Base-by-base conservation (phyloP, 176 grass and related monocot genomes). In the sorghum (Sorghum bicolor) region DNA sequence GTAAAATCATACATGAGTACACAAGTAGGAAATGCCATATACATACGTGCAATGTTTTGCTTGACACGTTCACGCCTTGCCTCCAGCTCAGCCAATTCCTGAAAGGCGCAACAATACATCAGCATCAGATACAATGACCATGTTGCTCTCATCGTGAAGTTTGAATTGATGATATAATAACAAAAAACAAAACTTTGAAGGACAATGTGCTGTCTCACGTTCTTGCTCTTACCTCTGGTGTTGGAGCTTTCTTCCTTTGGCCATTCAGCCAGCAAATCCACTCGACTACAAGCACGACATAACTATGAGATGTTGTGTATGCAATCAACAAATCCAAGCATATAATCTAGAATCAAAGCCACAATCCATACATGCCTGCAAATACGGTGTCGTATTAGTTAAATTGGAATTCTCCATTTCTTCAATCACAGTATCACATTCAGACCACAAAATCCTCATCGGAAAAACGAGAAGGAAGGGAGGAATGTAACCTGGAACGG, bases 201-300 rank as follows among this genome's bases (percentile, higher is more conserved):
- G 44, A 48, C 41, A 73, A 40, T 31, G 15, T 10, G 31, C 0
- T 80, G 8, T 63, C 6, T 48, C 38, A 22, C 4, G 19, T 4
- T 55, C 37, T 79, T 32, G 44, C 14, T 28, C 80, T 81, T 86
- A 89, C 96, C 91, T 98, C 92, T 25, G 83, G 93, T 41, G 89
- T 90, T 34, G 96, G 96, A 83, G 91, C 83, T 89, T 87, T 93
- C 93, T 90, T 95, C 65, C 93, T 92, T 61, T 98, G 96, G 22
- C 96, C 91, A 87, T 98, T 98, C 87, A 98, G 88, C 96, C 93
- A 98, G 96, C 96, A 98, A 88, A 94, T 98, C 96, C 96, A 98
- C 91, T 98, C 96, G 70, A 98, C 96, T 95, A 78, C 84, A 98
- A 83, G 20, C 52, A 86, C 20, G 9, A 74, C 52, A 80, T 12